phyloP scores from a whole-genome alignment of 352 stramenopile species.

The Globisporangium paddicum region DNA sequence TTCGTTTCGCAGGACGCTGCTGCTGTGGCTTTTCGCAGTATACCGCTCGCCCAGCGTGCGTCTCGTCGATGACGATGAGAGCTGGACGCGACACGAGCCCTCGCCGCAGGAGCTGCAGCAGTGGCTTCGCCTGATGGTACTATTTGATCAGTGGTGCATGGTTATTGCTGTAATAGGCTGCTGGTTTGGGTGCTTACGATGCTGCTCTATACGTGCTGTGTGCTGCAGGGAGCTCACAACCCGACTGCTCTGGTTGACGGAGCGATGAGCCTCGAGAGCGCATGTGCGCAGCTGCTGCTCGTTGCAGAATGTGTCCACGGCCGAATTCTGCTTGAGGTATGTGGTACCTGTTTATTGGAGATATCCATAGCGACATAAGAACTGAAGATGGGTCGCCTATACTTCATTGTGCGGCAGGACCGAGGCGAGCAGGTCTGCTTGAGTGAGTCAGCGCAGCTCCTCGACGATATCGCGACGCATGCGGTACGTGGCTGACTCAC shows the following conservation, averaged over 20 bases:
- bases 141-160: not conserved
- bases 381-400: not conserved
- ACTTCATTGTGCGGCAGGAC: conserved; percentile 24
- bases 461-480: conserved; percentile 22
- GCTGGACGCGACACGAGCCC: conserved; percentile 28
- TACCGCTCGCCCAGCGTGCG: conserved; percentile 25
- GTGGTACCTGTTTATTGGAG: not conserved
- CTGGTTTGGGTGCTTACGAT: not conserved
- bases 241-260: conserved; percentile 21
- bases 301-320: conserved; percentile 39
- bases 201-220: not conserved
- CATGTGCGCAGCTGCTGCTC: conserved; percentile 17
- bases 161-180: not conserved
- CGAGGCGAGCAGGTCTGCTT: conserved; percentile 16
- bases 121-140: conserved; percentile 32
- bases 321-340: conserved; percentile 40
- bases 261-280: conserved; percentile 18
- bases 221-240: conserved; percentile 21
- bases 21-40: conserved; percentile 41
- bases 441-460: conserved; percentile 11
- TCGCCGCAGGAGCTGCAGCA: conserved; percentile 19
- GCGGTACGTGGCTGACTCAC: conserved; percentile 3
- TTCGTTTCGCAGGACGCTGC: conserved; percentile 24
- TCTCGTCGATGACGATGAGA: conserved; percentile 21
- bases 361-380: not conserved